These are phyloP conservation scores for Eucalyptus marginata DNA, from an alignment of 345 rosid genomes.

Conservation along the genomic window DNA sequence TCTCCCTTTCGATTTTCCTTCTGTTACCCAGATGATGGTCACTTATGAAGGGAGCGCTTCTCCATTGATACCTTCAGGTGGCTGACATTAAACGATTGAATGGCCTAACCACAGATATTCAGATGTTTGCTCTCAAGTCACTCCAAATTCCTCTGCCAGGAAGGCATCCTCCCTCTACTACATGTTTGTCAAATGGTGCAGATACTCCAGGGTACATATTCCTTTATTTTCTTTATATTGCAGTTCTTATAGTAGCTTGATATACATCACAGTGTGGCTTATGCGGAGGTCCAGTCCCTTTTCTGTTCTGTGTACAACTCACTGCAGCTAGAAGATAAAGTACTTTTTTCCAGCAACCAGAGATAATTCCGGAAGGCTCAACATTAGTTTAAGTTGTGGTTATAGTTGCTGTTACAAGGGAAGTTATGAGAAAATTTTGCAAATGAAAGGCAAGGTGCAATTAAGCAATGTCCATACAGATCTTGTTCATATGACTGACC, in stretches of 20 bases:
- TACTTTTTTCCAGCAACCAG: neutral
- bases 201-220: slow-evolving; percentile 24
- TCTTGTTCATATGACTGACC: neutral
- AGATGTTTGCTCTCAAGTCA: slow-evolving; percentile 78
- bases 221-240: neutral
- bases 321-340: neutral
- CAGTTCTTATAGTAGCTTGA: neutral
- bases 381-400: neutral
- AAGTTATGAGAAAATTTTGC: neutral
- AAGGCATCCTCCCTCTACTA: slow-evolving; percentile 77
- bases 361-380: neutral
- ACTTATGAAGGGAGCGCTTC: neutral
- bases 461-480: neutral
- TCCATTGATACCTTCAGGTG: slow-evolving; percentile 27
- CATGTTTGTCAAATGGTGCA: slow-evolving; percentile 30
- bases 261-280: neutral
- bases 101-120: slow-evolving; percentile 77
- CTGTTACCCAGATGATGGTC: neutral
- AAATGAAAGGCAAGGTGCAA: neutral
- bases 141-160: slow-evolving; percentile 81
- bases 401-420: neutral
- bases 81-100: slow-evolving; percentile 77
- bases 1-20: neutral
- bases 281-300: neutral
- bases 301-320: neutral